Evolutionary conservation across 2,329 filamentous ascomycete genomes (phyloP).

Genomic region (Verticillium klebahnii): DNA sequence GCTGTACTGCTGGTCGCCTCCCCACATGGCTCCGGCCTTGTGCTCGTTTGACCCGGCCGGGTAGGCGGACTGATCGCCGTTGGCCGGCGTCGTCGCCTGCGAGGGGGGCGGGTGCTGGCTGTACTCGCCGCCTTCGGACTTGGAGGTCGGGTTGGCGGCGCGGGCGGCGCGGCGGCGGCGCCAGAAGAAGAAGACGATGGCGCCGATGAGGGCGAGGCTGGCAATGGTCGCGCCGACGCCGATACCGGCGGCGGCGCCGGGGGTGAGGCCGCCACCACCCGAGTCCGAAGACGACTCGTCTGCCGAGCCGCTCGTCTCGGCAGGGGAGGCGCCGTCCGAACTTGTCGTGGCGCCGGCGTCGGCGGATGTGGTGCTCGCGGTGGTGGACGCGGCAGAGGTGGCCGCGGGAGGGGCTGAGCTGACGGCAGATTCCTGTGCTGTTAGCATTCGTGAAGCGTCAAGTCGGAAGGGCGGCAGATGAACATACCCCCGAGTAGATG

Average conservation of each 20-base stretch:
- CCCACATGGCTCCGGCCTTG: neutral
- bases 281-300: neutral
- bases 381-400: slow-evolving; percentile 3
- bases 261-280: slow-evolving; percentile 15
- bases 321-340: slow-evolving; percentile 1
- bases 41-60: neutral
- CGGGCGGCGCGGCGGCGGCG: slow-evolving; percentile 13
- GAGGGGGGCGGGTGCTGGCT: neutral
- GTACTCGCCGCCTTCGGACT: neutral
- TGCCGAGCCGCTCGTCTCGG: neutral
- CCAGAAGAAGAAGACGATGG: slow-evolving; percentile 21
- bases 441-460: too few species aligned
- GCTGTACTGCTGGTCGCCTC: neutral
- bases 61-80: neutral
- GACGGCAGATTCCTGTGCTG: neutral
- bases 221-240: slow-evolving; percentile 22
- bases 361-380: slow-evolving; percentile 1
- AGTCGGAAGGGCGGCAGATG: too few species aligned
- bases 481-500: slow-evolving; percentile 21
- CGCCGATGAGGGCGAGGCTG: slow-evolving; percentile 16
- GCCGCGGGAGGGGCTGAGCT: slow-evolving; percentile 8
- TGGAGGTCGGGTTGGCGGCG: neutral
- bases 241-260: slow-evolving; percentile 24
- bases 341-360: neutral
- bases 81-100: neutral